Base-by-base conservation (phyloP, 2,329 filamentous ascomycete genomes). In the Claviceps citrina region DNA sequence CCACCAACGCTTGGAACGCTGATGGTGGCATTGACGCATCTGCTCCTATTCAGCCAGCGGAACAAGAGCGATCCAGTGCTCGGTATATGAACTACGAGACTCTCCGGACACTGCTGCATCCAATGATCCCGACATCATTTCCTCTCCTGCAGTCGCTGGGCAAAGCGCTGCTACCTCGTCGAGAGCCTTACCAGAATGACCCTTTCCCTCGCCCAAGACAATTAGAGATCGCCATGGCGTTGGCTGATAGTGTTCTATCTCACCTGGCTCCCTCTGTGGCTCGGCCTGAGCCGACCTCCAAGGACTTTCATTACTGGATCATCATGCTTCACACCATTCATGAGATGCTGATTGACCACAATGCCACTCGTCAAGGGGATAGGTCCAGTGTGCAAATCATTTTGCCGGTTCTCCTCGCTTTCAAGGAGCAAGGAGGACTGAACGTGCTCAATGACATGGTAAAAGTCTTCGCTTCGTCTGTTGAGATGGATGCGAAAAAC, bases 121-220 rank as follows among this genome's bases (percentile, higher is more conserved):
- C 84, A 26, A 73, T 93, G 49, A 78, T 87, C 18, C 77, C 78
- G 7, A 79, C 80, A 3, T 81, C 87, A n/a, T 81, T 84, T 15
- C 79, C 82, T 0, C 82, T 96, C 49, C 81, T 94, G 54, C 84
- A 93, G 52, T 80, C 78, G 1, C 65, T 96, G 32, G 89, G 89
- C 10, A 91, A 85, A 57, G 75, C 81, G 13, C 65, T 96, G 18
- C 68, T 93, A 4, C 76, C 77, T 32, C 81, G 84, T 43, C 76
- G 86, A 37, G 76, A 76, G 45, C 48, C 52, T 25, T 53, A 54
- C 22, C 55, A 58, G 28, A 69, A 75, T 22, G 86, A 95, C 49
- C 51, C 64, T 2, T 79, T 67, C 47, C 52, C 66, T 41, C 60
- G 73, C 46, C 61, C 65, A 39, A 65, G 69, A 41, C 74, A 80